phyloP scores from a whole-genome alignment of 345 rosid genomes.

The Lepidium sativum region DNA sequence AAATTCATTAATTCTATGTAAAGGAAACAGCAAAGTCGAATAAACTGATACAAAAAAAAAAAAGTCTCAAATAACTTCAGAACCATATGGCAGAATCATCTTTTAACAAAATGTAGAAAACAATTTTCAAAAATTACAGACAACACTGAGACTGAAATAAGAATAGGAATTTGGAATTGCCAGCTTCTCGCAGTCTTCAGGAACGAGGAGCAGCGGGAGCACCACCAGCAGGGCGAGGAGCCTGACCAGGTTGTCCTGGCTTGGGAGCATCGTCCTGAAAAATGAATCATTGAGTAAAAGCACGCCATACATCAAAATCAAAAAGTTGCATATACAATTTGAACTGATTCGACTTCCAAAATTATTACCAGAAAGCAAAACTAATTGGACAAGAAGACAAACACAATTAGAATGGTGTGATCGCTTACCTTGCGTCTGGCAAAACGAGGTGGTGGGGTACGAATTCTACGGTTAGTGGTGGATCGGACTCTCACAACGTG shows the following conservation, averaged over 20 bases:
- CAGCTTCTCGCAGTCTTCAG: slow-evolving; percentile 21
- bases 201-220: slow-evolving; percentile 49
- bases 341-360: too few species aligned
- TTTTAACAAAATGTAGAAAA: too few species aligned
- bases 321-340: too few species aligned
- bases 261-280: slow-evolving; percentile 50
- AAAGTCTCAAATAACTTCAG: slow-evolving; percentile 10
- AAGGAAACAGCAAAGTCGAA: neutral
- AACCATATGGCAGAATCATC: neutral
- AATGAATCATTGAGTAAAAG: neutral
- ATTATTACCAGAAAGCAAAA: neutral
- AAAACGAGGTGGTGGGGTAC: slow-evolving; percentile 84
- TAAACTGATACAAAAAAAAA: neutral
- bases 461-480: slow-evolving; percentile 57
- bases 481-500: slow-evolving; percentile 58
- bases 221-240: slow-evolving; percentile 47
- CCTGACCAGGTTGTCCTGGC: slow-evolving; percentile 66
- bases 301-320: neutral
- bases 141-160: too few species aligned
- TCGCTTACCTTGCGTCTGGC: slow-evolving; percentile 62
- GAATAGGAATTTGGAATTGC: neutral
- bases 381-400: neutral
- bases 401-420: neutral
- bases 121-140: too few species aligned
- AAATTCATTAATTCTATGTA: too few species aligned